A percentile compares a stretch with the other conserved stretches of the same genome.
phyloP scores from a whole-genome alignment of 108 stramenopile genomes.

The Schizochytrium sp. region DNA sequence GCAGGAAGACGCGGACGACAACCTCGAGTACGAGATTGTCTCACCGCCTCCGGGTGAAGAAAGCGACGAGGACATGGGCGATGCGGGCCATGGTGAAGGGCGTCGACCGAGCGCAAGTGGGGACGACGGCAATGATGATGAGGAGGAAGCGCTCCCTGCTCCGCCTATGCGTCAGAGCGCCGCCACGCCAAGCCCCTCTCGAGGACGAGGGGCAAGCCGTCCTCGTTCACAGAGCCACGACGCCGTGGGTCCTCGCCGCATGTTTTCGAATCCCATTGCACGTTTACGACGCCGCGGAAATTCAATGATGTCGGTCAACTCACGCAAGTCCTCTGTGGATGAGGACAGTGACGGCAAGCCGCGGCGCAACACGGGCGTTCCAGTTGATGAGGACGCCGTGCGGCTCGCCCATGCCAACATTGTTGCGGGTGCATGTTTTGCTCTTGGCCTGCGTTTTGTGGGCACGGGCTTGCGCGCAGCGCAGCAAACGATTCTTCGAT shows the following conservation, averaged over 20 bases:
- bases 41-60: background rate
- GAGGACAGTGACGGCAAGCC: conserved; percentile 25
- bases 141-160: background rate
- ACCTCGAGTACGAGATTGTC: conserved; percentile 8
- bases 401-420: conserved; percentile 82
- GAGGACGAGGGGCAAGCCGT: background rate
- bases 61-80: background rate
- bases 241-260: background rate
- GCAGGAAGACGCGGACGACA: background rate
- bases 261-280: background rate
- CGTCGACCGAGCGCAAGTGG: no score
- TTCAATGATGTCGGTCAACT: background rate
- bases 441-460: conserved; percentile 79
- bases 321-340: background rate
- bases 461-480: conserved; percentile 72
- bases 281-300: background rate
- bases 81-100: background rate
- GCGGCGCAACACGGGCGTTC: conserved; percentile 15
- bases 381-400: conserved; percentile 71
- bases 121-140: background rate
- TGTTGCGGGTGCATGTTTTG: conserved; percentile 81
- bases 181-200: background rate
- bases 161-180: no score
- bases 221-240: background rate
- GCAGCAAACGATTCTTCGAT: conserved; percentile 51